A percentile compares a stretch with the other conserved stretches of the same genome.
These are phyloP conservation scores for Gracilaria caudata DNA, from an alignment of 23 red algal species.

Conservation along the genomic window DNA sequence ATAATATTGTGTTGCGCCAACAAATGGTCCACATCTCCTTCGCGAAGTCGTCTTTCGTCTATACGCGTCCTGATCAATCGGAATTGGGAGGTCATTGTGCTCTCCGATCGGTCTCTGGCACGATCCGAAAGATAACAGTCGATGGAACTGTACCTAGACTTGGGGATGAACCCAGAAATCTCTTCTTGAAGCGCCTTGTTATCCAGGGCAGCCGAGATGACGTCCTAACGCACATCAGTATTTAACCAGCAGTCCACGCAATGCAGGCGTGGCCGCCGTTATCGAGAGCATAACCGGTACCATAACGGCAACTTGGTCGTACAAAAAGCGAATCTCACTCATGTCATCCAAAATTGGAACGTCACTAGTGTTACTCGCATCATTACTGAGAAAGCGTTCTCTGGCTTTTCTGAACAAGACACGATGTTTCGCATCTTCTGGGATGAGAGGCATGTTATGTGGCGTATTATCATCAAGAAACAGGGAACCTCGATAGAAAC, in stretches of 20 bases:
- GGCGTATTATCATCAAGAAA: constrained; percentile 85
- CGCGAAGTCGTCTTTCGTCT: constrained; percentile 39
- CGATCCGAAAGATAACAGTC: constrained; percentile 86
- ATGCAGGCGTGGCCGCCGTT: constrained; percentile 87
- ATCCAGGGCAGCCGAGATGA: constrained; percentile 88
- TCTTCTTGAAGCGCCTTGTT: constrained; percentile 81
- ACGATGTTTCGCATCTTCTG: constrained; percentile 11
- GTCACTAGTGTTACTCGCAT: neutral
- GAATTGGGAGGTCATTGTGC: constrained; percentile 87
- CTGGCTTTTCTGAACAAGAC: constrained; percentile 12
- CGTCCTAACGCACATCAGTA: constrained; percentile 92
- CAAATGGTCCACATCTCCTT: constrained; percentile 86
- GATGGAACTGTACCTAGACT: constrained; percentile 94
- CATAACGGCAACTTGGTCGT: constrained; percentile 98
- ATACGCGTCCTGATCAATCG: constrained; percentile 80
- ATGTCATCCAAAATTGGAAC: constrained; percentile 62
- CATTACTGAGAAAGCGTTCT: neutral
- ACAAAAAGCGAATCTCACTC: constrained; percentile 89
- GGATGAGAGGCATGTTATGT: constrained; percentile 56
- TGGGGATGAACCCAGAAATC: constrained; percentile 48
- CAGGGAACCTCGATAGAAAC: constrained; percentile 89
- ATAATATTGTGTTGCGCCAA: constrained; percentile 94
- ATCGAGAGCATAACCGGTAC: constrained; percentile 97
- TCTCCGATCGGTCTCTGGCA: constrained; percentile 65
- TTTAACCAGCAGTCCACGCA: constrained; percentile 85